Conservation (phyloP, 768 basidiomycete species). For the Kwoniella bestiolae region DNA sequence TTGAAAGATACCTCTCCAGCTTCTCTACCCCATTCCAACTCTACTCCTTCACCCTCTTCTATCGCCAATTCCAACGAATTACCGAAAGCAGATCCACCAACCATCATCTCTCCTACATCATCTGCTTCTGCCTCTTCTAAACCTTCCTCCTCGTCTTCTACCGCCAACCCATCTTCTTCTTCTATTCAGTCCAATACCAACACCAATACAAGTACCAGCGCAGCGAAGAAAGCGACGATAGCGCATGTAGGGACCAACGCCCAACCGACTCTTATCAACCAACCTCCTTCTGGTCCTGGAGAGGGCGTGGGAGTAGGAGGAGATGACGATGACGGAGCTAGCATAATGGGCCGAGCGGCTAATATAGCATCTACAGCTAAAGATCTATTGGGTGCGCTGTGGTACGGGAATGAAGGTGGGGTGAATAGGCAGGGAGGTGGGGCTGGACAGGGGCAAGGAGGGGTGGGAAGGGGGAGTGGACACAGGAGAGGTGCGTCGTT, state of each 20-base stretch:
- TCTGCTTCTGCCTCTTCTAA: background rate
- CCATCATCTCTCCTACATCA: background rate
- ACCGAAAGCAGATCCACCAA: conserved; percentile 13
- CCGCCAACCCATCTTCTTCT: background rate
- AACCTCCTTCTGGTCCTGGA: conserved; percentile 5
- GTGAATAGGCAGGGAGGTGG: background rate
- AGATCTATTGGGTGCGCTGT: conserved; percentile 71
- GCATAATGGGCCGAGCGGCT: conserved; percentile 68
- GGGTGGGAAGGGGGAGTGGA: background rate
- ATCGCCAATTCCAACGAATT: background rate
- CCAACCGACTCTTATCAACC: conserved; percentile 31
- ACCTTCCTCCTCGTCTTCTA: background rate
- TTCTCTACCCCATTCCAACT: conserved; percentile 53
- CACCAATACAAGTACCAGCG: conserved; percentile 1
- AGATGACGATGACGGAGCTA: conserved; percentile 55
- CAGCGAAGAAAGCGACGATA: conserved; percentile 35
- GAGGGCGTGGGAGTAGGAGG: too few species aligned
- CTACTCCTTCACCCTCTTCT: conserved; percentile 3
- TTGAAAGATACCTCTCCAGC: conserved; percentile 56
- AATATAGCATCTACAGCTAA: conserved; percentile 81
- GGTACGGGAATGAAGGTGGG: conserved; percentile 56
- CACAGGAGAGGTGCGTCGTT: conserved; percentile 21
- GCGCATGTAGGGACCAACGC: conserved; percentile 45
- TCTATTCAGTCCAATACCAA: background rate
- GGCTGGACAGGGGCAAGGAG: background rate